These are phyloP conservation scores for Penicillium palitans DNA, from an alignment of 2,329 filamentous ascomycete species.

Conservation along the genomic window DNA sequence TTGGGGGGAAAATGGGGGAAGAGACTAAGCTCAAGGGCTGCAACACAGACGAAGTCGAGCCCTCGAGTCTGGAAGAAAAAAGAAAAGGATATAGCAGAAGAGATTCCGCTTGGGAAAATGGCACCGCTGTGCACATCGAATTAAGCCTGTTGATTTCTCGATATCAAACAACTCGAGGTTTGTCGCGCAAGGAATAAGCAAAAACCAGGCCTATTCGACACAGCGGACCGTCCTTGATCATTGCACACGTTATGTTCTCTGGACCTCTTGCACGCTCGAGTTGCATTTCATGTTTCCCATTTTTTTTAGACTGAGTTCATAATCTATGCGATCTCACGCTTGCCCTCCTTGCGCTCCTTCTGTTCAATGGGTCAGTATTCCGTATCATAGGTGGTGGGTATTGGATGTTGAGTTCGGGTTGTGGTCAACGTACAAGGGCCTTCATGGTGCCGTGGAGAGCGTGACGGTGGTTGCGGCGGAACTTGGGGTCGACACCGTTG, in stretches of 20 bases:
- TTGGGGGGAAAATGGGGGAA: not conserved
- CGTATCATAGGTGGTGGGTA: not conserved
- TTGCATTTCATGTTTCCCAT: slow-evolving; percentile 33
- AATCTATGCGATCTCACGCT: slow-evolving; percentile 78
- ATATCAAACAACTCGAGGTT: slow-evolving; percentile 28
- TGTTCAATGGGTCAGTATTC: slow-evolving; percentile 50
- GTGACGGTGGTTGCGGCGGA: slow-evolving; percentile 99
- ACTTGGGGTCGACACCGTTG: slow-evolving; percentile 99
- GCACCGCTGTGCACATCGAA: slow-evolving; percentile 28
- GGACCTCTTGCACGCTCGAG: slow-evolving; percentile 35
- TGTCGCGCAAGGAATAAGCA: slow-evolving; percentile 29
- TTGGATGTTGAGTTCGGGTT: not conserved
- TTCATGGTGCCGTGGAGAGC: slow-evolving; percentile 98
- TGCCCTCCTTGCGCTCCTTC: slow-evolving; percentile 98
- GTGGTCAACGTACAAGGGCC: slow-evolving; percentile 74
- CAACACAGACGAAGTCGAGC: slow-evolving; percentile 10
- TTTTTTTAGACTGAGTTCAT: slow-evolving; percentile 28
- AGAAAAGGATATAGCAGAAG: slow-evolving; percentile 10
- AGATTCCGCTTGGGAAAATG: slow-evolving; percentile 18
- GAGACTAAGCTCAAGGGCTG: slow-evolving; percentile 15
- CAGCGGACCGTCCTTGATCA: slow-evolving; percentile 33
- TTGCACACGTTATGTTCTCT: slow-evolving; percentile 36
- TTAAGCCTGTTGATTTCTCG: slow-evolving; percentile 33
- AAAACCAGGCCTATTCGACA: slow-evolving; percentile 31
- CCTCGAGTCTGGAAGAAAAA: slow-evolving; percentile 9